Base-by-base conservation (phyloP, 495 filamentous ascomycete species). In the Hypoxylon lenormandii region DNA sequence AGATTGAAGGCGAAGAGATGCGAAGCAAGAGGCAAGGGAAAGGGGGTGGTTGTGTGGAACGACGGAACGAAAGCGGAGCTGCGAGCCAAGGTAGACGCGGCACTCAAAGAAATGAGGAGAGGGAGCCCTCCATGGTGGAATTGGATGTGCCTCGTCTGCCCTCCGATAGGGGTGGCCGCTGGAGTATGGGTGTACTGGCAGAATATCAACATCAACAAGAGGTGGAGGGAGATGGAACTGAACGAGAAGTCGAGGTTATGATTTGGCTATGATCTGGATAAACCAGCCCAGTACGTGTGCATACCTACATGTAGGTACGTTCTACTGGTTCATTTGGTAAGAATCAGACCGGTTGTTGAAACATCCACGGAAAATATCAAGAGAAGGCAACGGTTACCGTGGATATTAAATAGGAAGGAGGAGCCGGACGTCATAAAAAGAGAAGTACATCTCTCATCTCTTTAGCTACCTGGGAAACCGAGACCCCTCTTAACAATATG, bases 41-140 rank as follows among this genome's bases (percentile, higher is more conserved):
- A 75, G 60, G 95, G 95, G 0, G 84, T 90, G 11, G 91, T 97
- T 42, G 85, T 98, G 12, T 90, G 88, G 89, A 98, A 98, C 83
- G 94, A 97, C 81, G 86, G 84, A 2, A 87, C 83, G 21, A 87
- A 79, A 73, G 87, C 86, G 37, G 86, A 92, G 52, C 74, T 98
- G 72, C 81, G 84, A 77, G 65, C 54, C 40, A 88, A 92, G 74
- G 79, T 98, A 0, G 78, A 80, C 54, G 80, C 76, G 60, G 89
- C 87, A 5, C 85, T 96, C 82, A 60, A 55, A 11, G 85, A 82
- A 64, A 79, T 97, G n/a, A 78, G 77, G 72, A 81, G 59, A 56
- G 76, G 77, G 19, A 92, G 91, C 79, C 90, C 91, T 38, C 75
- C 82, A 52, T 93, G 91, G 92, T 97, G 95, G 95, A 84, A 82